Evolutionary conservation across 2,329 filamentous ascomycete genomes (phyloP), one percentile per base, ranked within the genome.

Genomic region (Alternaria novae-zelandiae): DNA sequence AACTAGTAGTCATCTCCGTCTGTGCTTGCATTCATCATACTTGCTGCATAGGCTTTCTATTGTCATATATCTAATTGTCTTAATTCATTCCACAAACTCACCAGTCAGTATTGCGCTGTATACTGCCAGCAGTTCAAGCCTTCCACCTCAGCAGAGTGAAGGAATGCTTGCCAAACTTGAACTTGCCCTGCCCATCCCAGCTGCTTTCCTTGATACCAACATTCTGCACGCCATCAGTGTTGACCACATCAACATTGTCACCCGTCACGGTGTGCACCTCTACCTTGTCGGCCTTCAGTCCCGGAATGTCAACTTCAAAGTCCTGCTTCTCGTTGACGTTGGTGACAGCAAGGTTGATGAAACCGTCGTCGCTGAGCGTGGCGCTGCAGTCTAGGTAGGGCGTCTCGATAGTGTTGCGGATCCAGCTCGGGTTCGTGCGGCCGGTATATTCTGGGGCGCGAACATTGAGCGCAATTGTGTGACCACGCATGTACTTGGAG

Each of bases 371-470:
- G 20, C 85, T 83, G 6, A 90, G 70, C 2, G 85, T 82, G 3
- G 89, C 90, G 66, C 88, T 90, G 25, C 90, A 89, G 74, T 92
- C 90, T 59, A 93, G 77, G 83, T 87, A 93, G 8, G 91, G 90
- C 7, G 89, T 90, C 69, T 91, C 88, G 65, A 91, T 85, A 4
- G 88, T 84, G 10, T 86, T 86, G 32, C 87, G 82, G 59, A 92
- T 83, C 90, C 90, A 93, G 32, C 76, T 82, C 2, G 90, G 90
- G 61, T 86, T 81, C 2, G 90, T 92, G n/a, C 82, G 83, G 1
- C 92, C 92, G 15, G 85, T 83, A 73, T 94, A 95, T 32, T 86
- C 85, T 2, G 84, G 84, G 53, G 85, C 85, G 6, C 85, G 84
- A 7, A 94, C 86, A 77, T 94, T 89, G 4, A 88, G 82, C 4